Evolutionary conservation across 2,329 filamentous ascomycete species (phyloP).

Genomic region (Ophiocordyceps camponoti-leonardi): DNA sequence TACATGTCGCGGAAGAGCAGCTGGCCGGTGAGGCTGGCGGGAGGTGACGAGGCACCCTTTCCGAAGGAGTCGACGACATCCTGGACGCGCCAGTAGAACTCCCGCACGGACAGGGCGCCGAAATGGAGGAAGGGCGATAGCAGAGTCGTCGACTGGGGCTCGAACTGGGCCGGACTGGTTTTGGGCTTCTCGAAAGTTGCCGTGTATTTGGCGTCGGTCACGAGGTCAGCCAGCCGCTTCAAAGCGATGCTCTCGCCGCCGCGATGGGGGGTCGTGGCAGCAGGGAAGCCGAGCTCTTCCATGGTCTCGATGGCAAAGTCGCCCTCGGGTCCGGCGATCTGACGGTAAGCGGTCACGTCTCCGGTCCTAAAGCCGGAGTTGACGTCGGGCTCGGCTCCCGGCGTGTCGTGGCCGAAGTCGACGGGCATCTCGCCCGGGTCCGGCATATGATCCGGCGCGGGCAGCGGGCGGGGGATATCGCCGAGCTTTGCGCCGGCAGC

Average conservation of each 20-base stretch:
- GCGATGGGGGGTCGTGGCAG: constrained; percentile 47
- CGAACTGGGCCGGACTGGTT: constrained; percentile 57
- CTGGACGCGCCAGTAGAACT: constrained; percentile 57
- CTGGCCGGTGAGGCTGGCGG: constrained; percentile 55
- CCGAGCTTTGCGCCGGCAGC: constrained; percentile 46
- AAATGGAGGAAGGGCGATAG: constrained; percentile 62
- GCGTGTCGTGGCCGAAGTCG: constrained; percentile 35
- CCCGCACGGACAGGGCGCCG: constrained; percentile 49
- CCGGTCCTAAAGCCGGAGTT: constrained; percentile 37
- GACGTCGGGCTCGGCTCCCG: constrained; percentile 32
- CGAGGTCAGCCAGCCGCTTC: constrained; percentile 36
- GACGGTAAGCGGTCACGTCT: constrained; percentile 38
- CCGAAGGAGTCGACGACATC: constrained; percentile 41
- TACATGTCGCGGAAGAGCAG: constrained; percentile 72
- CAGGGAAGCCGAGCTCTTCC: constrained; percentile 49
- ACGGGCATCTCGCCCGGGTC: constrained; percentile 47
- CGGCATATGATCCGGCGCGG: constrained; percentile 40
- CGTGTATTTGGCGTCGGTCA: constrained; percentile 46
- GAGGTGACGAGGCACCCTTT: constrained; percentile 39
- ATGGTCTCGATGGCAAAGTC: constrained; percentile 58
- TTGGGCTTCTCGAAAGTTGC: constrained; percentile 63
- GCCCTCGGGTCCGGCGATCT: constrained; percentile 46
- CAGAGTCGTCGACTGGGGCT: constrained; percentile 55
- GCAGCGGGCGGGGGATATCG: constrained; percentile 40
- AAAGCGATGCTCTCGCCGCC: constrained; percentile 56